Base-by-base conservation (phyloP, 2,329 filamentous ascomycete genomes). In the Trichoderma citrinoviride region DNA sequence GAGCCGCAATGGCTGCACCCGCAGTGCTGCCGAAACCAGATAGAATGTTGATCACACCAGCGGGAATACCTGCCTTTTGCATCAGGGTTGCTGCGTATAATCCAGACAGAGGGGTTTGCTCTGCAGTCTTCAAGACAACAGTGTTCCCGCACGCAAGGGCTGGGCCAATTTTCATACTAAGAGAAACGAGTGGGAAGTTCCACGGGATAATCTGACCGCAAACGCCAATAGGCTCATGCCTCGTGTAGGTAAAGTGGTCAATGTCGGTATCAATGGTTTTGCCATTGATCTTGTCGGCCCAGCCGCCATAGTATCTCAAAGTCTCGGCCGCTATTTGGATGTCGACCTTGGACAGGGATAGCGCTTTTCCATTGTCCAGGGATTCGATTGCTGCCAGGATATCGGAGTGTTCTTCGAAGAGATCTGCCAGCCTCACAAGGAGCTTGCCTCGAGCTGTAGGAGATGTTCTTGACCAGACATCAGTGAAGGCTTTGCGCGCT, bases 251-350 rank as follows among this genome's bases (percentile, higher is more conserved):
- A 80, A 93, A 90, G 73, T 87, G 89, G 65, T 90, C 87, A 53
- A 84, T 82, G 71, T 84, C 81, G 68, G 90, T 89, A 70, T 93
- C 90, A 67, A 93, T 87, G 50, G 90, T 89, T 80, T 91, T 90
- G 73, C 91, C 91, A 76, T 87, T 83, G 67, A 93, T 86, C 85
- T 95, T 95, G 81, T 95, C 91, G 68, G 91, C 90, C 87, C 89
- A 94, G 58, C 91, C 91, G 70, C 84, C 91, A 72, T 73, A 75
- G 43, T 75, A 96, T 76, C 92, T 86, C 72, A 96, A 76, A 78
- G 84, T 87, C 73, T 83, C 86, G 70, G 85, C 81, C 64, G 87
- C 86, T 70, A 84, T 82, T 55, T 76, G 78, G 46, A 94, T 81
- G 73, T 95, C 91, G 40, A 86, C 88, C 75, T 87, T 88, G 64